Base-by-base conservation (phyloP, 2,329 filamentous ascomycete species). In the Colletotrichum ledebouriae region DNA sequence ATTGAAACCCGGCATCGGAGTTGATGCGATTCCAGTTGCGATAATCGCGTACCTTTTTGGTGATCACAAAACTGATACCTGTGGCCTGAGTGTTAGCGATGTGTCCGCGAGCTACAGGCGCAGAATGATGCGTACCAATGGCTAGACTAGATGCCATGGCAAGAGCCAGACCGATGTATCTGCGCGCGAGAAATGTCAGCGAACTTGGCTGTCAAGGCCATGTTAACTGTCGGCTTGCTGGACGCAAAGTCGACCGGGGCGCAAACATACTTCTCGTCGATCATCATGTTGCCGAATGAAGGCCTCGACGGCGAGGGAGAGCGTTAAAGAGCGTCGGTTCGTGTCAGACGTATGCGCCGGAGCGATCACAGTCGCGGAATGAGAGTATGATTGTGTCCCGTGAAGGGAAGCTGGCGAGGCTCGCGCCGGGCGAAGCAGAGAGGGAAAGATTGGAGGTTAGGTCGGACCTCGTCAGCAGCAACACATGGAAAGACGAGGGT, bases 31-130 rank as follows among this genome's bases (percentile, higher is more conserved):
- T 42, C 37, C 25, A 10, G 49, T 29, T 29, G 49, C 15, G 25
- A 52, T 22, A 50, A 39, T 58, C 69, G 78, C 82, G 79, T 83
- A 96, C 93, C 88, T 98, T 98, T 84, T 99, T 99, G 55, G 97
- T 99, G 76, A 99, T 98, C 73, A 99, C 95, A 80, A 99, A 99
- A 87, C 94, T 97, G 59, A 93, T 94, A 77, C 94, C 94, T 96
- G 74, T 50, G 67, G 47, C 67, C 44, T 46, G 50, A 66, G 63
- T 71, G 72, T 77, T 59, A 77, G 73, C 47, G 59, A 20, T n/a
- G 34, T 56, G 29, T 34, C 20, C 37, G 20, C 37, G 12, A 53
- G 37, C 11, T 39, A 17, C 13, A 20, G 33, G 49, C 5, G 61
- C 13, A 17, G 42, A 66, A 59, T 68, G 17, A 42, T 49, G 49